Evolutionary conservation across 805 yeast species (phyloP), one percentile per base, ranked within the genome.

Genomic region (Wickerhamiella slavikovae): DNA sequence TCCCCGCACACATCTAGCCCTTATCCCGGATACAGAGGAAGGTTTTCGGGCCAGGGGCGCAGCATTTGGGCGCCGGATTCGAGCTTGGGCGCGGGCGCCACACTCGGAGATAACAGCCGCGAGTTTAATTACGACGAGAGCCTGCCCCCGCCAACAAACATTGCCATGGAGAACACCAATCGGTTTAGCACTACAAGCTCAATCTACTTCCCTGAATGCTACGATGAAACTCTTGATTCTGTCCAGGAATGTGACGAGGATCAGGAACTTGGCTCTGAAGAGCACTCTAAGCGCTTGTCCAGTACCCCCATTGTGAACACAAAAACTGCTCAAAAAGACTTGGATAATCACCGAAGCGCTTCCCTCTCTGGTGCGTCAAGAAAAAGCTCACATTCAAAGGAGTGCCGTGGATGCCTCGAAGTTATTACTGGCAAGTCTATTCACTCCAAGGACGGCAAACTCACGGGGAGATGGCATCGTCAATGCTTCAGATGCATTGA

Each of bases 391-490:
- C 5, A 17, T 7, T 15, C 27, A 11, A 38, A 39, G 24, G 27
- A 38, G n/a, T 85, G 96, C 48, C 68, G 95, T 34, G 59, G 64
- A 20, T 85, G 96, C 54, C 49, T 52, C 4, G 35, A 49, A 26
- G 57, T 51, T n/a, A 70, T 83, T 18, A 37, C 39, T 1, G 60
- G 68, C 1, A 78, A 73, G 44, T 61, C 89, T 0, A 75, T 85
- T 13, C 75, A 71, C 52, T 78, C 93, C n/a, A 75, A 71, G 40
- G 77, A 76, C 32, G 76, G 72, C n/a, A 34, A 39, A 9, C 29
- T 51, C 10, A 35, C 45, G 13, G 96, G 95, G 0, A 85, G 82
- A 47, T 89, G 96, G 96, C 98, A 89, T 47, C 62, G 91, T 23
- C 52, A 60, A 11, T 89, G 98, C 48, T 85, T 89, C 57, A 55